phyloP scores from a whole-genome alignment of 1,284 basidiomycete species.

The Rhodotorula glutinis region DNA sequence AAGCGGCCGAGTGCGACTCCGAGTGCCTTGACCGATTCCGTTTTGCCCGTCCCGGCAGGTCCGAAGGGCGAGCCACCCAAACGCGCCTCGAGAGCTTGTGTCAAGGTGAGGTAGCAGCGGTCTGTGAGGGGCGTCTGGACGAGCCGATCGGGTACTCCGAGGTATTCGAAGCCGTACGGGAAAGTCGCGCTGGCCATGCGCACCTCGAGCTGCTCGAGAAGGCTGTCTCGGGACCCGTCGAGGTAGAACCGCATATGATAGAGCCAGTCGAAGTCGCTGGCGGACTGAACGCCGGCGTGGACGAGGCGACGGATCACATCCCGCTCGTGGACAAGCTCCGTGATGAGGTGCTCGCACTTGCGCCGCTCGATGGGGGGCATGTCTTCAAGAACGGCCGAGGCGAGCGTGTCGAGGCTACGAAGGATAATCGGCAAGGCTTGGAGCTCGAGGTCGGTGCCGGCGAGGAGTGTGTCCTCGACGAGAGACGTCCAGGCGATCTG shows the following conservation, averaged over 20 bases:
- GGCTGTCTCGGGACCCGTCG: constrained; percentile 65
- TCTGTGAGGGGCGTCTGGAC: constrained; percentile 99
- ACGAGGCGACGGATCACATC: constrained; percentile 85
- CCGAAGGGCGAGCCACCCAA: constrained; percentile 97
- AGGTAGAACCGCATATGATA: constrained; percentile 99
- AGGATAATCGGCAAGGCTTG: constrained; percentile 70
- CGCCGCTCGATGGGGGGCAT: constrained; percentile 82
- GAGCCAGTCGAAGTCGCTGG: constrained; percentile 83
- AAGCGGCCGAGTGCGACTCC: constrained; percentile 96
- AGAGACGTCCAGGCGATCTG: constrained; percentile 91
- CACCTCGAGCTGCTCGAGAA: constrained; percentile 68
- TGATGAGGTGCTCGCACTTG: constrained; percentile 98
- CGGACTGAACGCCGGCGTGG: constrained; percentile 62
- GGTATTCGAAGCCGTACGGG: constrained; percentile 98
- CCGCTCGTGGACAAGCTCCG: constrained; percentile 95
- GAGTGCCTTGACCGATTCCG: constrained; percentile 97
- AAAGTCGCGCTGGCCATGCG: constrained; percentile 88
- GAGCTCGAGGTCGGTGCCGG: constrained; percentile 57
- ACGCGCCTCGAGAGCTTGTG: constrained; percentile 90
- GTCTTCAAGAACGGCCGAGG: constrained; percentile 90
- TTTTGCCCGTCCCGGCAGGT: constrained; percentile 97
- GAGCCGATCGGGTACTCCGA: constrained; percentile 92
- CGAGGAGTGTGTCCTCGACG: constrained; percentile 70
- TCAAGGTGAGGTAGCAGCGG: constrained; percentile 91
- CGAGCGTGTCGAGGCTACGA: constrained; percentile 85